Conservation (phyloP, 2,329 filamentous ascomycete species). For the Alternaria sp. region DNA sequence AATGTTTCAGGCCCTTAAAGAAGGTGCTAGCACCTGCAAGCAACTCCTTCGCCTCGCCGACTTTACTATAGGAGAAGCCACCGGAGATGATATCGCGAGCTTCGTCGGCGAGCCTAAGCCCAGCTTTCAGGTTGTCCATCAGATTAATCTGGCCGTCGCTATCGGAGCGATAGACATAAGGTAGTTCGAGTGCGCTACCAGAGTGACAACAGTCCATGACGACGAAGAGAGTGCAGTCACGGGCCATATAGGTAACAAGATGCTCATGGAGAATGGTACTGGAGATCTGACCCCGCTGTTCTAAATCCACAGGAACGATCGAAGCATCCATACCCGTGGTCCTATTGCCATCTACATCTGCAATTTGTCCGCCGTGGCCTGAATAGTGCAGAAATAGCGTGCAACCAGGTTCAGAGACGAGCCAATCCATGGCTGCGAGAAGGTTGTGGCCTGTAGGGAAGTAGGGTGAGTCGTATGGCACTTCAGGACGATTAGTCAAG, state of each 20-base stretch:
- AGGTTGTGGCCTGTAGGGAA: conserved; percentile 57
- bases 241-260: conserved; percentile 62
- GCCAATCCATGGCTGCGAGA: conserved; percentile 66
- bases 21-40: conserved; percentile 64
- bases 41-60: conserved; percentile 62
- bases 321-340: conserved; percentile 57
- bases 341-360: conserved; percentile 54
- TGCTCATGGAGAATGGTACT: conserved; percentile 62
- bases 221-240: conserved; percentile 62
- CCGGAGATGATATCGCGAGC: conserved; percentile 61
- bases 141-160: conserved; percentile 65
- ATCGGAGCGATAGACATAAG: conserved; percentile 66
- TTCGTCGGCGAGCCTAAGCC: conserved; percentile 60
- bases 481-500: conserved; percentile 52
- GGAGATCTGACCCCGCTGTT: conserved; percentile 62
- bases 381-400: conserved; percentile 67
- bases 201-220: conserved; percentile 71
- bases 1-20: conserved; percentile 62
- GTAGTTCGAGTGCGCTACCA: conserved; percentile 67
- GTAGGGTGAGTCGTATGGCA: conserved; percentile 43
- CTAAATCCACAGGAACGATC: conserved; percentile 65
- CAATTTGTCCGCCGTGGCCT: conserved; percentile 66
- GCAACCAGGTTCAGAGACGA: conserved; percentile 63
- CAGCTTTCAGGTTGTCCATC: conserved; percentile 64
- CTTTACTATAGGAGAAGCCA: conserved; percentile 60